Conservation (phyloP, 2,329 filamentous ascomycete species). For the Tolypocladium cylindrosporum region DNA sequence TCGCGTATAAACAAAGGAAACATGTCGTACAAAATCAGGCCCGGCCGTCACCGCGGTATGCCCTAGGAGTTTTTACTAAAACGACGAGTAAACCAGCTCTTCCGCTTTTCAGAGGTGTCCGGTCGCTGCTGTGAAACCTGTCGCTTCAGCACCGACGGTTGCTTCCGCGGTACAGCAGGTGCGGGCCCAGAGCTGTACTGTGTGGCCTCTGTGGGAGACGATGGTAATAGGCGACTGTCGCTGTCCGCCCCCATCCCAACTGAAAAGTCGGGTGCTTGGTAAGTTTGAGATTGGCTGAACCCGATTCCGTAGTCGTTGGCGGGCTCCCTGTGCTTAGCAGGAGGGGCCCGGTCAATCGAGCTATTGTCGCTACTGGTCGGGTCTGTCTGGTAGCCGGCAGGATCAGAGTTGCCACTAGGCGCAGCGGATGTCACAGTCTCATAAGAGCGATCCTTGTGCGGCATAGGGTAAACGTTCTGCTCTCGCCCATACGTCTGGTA, state of each 20-base stretch:
- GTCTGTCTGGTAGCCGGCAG: conserved; percentile 72
- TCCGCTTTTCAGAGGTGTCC: conserved; percentile 55
- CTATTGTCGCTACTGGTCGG: conserved; percentile 84
- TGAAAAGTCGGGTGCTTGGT: conserved; percentile 30
- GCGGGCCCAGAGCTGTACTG: conserved; percentile 7
- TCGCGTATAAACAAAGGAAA: conserved; percentile 2
- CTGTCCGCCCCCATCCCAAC: conserved; percentile 14
- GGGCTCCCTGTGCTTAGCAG: conserved; percentile 42
- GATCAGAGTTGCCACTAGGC: conserved; percentile 65
- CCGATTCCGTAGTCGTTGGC: conserved; percentile 57
- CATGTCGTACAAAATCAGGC: neutral
- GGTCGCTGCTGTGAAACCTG: conserved; percentile 10
- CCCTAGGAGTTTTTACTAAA: conserved; percentile 55
- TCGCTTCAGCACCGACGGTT: conserved; percentile 16
- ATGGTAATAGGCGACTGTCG: conserved; percentile 13
- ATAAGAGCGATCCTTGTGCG: conserved; percentile 68
- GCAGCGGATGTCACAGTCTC: conserved; percentile 77
- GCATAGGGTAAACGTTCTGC: conserved; percentile 39
- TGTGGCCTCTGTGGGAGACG: conserved; percentile 11
- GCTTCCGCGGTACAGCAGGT: conserved; percentile 17
- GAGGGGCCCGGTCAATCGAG: conserved; percentile 67
- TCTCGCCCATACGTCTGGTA: conserved; percentile 25
- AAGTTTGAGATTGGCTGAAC: conserved; percentile 33
- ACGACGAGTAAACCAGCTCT: conserved; percentile 78
- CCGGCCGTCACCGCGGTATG: neutral